phyloP scores from a whole-genome alignment of 192 early-diverging fungal species.

The Coemansia sp. region DNA sequence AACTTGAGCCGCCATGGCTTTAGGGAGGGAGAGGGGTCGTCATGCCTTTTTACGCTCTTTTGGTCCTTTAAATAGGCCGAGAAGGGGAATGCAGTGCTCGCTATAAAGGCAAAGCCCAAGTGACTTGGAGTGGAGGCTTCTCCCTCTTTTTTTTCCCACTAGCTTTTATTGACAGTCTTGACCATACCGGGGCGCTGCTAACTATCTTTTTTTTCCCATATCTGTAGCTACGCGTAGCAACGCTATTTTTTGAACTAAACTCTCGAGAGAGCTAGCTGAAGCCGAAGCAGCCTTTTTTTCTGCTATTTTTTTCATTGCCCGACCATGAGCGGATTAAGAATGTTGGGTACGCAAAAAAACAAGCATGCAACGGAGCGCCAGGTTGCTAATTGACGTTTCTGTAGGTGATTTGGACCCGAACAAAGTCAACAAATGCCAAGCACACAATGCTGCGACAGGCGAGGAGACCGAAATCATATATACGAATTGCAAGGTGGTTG shows the following conservation, averaged over 20 bases:
- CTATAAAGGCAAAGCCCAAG: no score
- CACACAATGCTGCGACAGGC: slow-evolving; percentile 83
- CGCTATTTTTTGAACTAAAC: slow-evolving; percentile 8
- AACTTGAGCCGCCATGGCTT: no score
- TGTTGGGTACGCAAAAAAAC: slow-evolving; percentile 38
- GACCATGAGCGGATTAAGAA: slow-evolving; percentile 51
- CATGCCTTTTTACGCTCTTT: neutral
- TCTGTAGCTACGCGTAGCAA: slow-evolving; percentile 20
- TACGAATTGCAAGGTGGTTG: slow-evolving; percentile 89
- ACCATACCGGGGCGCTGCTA: neutral
- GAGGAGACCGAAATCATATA: slow-evolving; percentile 85
- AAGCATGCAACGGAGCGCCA: no score
- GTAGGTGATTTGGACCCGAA: slow-evolving; percentile 58
- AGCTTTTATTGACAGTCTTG: neutral
- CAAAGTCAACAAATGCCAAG: slow-evolving; percentile 72
- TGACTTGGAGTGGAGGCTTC: no score
- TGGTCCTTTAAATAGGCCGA: no score
- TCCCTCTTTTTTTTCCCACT: slow-evolving; percentile 7
- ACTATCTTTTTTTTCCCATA: slow-evolving; percentile 4
- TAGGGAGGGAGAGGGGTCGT: neutral
- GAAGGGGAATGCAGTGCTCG: no score
- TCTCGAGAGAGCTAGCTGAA: neutral
- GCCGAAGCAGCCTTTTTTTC: slow-evolving; percentile 5
- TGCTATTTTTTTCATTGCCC: slow-evolving; percentile 9
- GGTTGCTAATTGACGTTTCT: neutral